phyloP scores from a whole-genome alignment of 1,284 basidiomycete genomes.

The Leccinum huronense region DNA sequence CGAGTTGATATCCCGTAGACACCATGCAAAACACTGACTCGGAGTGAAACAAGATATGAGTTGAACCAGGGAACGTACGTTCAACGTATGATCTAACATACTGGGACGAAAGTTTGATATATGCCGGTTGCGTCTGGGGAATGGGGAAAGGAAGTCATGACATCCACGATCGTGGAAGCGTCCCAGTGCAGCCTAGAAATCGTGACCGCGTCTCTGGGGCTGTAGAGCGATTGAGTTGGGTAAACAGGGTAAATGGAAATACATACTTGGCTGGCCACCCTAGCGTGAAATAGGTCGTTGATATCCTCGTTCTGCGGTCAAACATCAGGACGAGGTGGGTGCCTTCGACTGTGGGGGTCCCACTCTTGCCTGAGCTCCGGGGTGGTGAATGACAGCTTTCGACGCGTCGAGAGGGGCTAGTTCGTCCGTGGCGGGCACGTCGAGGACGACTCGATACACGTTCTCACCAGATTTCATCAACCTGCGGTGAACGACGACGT shows the following conservation, averaged over 20 bases:
- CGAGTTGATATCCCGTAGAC: conserved; percentile 70
- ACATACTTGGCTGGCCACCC: conserved; percentile 96
- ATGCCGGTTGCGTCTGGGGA: conserved; percentile 88
- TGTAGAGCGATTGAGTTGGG: conserved; percentile 36
- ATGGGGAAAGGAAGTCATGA: conserved; percentile 93
- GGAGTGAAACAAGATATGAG: conserved; percentile 16
- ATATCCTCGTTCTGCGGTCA: conserved; percentile 82
- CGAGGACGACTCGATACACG: conserved; percentile 81
- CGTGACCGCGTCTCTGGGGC: conserved; percentile 89
- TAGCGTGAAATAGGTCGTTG: conserved; percentile 86
- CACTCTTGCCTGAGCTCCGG: conserved; percentile 86
- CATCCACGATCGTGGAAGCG: conserved; percentile 81
- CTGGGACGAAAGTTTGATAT: conserved; percentile 90
- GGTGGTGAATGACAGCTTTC: conserved; percentile 76
- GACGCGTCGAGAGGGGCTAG: conserved; percentile 72
- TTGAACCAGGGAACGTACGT: conserved; percentile 44
- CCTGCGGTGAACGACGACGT: conserved; percentile 70
- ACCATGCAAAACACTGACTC: conserved; percentile 84
- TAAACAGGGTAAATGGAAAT: conserved; percentile 8
- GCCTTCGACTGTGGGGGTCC: conserved; percentile 91
- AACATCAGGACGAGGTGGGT: conserved; percentile 84
- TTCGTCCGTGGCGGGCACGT: conserved; percentile 68
- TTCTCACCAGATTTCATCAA: conserved; percentile 64
- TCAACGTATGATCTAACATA: conserved; percentile 91
- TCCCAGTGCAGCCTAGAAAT: conserved; percentile 86